These are phyloP conservation scores for Psilocybe subaeruginosa DNA, from an alignment of 768 basidiomycete genomes.

Conservation along the genomic window DNA sequence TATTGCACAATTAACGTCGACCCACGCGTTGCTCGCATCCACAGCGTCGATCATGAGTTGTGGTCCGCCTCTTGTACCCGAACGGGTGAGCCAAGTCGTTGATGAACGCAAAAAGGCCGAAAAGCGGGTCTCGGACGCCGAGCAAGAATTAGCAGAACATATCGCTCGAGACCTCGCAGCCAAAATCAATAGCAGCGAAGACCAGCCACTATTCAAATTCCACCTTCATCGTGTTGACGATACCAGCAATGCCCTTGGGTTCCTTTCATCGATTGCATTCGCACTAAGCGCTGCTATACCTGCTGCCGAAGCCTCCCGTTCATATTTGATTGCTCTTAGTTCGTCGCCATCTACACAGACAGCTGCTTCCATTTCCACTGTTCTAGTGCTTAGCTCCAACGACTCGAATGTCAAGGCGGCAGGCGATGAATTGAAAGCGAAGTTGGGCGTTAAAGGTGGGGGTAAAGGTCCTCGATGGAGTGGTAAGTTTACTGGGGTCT, in stretches of 20 bases:
- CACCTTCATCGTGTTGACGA: conserved; percentile 67
- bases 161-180: conserved; percentile 44
- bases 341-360: conserved; percentile 67
- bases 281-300: conserved; percentile 38
- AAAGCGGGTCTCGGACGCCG: conserved; percentile 71
- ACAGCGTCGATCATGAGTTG: conserved; percentile 69
- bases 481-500: conserved; percentile 70
- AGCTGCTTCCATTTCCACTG: conserved; percentile 48
- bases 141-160: conserved; percentile 59
- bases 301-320: conserved; percentile 21
- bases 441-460: conserved; percentile 72
- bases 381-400: conserved; percentile 64
- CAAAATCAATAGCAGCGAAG: conserved; percentile 20
- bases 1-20: conserved; percentile 58
- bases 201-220: conserved; percentile 39
- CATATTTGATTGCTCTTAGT: conserved; percentile 56
- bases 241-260: conserved; percentile 55
- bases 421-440: conserved; percentile 60
- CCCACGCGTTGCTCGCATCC: conserved; percentile 56
- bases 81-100: conserved; percentile 67
- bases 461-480: conserved; percentile 80
- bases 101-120: conserved; percentile 68
- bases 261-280: conserved; percentile 60
- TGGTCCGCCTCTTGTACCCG: conserved; percentile 65
- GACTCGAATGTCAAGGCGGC: conserved; percentile 60